A percentile compares a stretch with the other conserved stretches of the same genome.
These are phyloP conservation scores for Hordeum pubiflorum DNA, from an alignment of 202 grass and related monocot genomes.

Conservation along the genomic window DNA sequence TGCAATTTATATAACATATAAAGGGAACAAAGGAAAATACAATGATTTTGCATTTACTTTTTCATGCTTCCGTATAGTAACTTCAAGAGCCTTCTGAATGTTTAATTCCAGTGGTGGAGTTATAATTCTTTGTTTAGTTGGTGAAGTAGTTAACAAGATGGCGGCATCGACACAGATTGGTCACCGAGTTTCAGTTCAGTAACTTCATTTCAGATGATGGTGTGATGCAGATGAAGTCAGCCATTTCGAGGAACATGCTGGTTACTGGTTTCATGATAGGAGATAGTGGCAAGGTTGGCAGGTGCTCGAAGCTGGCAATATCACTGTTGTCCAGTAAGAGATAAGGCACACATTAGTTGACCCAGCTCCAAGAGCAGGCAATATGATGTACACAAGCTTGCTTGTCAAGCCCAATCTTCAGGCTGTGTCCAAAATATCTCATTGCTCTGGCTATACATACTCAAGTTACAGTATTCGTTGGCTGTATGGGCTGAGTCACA, in stretches of 20 bases:
- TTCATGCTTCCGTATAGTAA: constrained; percentile 17
- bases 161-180: not conserved
- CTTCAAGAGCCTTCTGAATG: constrained; percentile 9
- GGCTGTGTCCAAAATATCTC: not conserved
- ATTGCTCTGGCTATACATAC: not conserved
- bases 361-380: constrained; percentile 25
- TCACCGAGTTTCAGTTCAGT: not conserved
- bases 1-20: constrained; percentile 38
- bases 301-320: not conserved
- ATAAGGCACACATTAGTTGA: constrained; percentile 18
- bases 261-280: not conserved
- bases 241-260: constrained; percentile 4
- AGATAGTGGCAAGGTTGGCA: constrained; percentile 2
- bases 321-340: not conserved
- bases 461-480: constrained; percentile 2
- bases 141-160: not conserved
- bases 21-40: constrained; percentile 30
- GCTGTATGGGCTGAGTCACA: not conserved
- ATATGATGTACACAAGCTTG: not conserved
- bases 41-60: constrained; percentile 25
- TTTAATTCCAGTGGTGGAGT: not conserved
- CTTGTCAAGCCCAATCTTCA: constrained; percentile 2
- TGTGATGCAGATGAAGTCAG: constrained; percentile 1
- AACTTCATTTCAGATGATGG: constrained; percentile 11
- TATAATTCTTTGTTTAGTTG: not conserved